Evolutionary conservation across 768 basidiomycete species (phyloP), one percentile per base, ranked within the genome.

Genomic region (Pleurotus tuber-regium): DNA sequence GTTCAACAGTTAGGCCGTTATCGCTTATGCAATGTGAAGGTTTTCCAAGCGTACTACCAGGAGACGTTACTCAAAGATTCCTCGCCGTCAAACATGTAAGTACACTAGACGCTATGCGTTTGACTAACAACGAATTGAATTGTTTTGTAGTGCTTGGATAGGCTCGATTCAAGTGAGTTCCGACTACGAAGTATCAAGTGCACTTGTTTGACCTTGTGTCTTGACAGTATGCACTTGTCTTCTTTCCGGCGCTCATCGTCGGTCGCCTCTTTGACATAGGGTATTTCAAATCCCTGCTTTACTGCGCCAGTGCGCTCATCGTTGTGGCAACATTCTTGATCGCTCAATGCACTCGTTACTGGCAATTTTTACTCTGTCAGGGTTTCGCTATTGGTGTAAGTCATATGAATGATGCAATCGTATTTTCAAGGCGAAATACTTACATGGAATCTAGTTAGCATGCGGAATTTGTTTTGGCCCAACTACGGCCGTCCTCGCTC

Each of bases 361-460:
- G 89, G 89, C 86, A 91, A 4, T 86, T 90, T 57, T 59, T 91
- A 19, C 73, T 91, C 0, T 88, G 80, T 53, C 89, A 91, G 63
- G 89, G 89, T 0, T 58, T 90, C 30, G 77, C 76, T 0, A 65
- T 82, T 10, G 89, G 89, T 18, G 82, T 87, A 52, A 26, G 49
- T 30, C 33, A 14, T 56, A 73, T 31, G 23, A 4, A 14, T 25
- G 75, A 1, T 38, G 35, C 16, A 19, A 40, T n/a, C 5, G 18
- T 48, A n/a, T n/a, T n/a, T n/a, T n/a, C n/a, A n/a, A n/a, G n/a
- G n/a, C n/a, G n/a, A n/a, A n/a, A n/a, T 21, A 3, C 49, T 16
- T 29, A 39, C 28, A 12, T 21, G 21, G 10, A 19, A 31, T n/a
- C 16, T 47, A 77, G 77, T 50, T 76, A 4, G 74, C 74, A 8